phyloP scores from a whole-genome alignment of 805 yeast genomes.

The Candida montana region DNA sequence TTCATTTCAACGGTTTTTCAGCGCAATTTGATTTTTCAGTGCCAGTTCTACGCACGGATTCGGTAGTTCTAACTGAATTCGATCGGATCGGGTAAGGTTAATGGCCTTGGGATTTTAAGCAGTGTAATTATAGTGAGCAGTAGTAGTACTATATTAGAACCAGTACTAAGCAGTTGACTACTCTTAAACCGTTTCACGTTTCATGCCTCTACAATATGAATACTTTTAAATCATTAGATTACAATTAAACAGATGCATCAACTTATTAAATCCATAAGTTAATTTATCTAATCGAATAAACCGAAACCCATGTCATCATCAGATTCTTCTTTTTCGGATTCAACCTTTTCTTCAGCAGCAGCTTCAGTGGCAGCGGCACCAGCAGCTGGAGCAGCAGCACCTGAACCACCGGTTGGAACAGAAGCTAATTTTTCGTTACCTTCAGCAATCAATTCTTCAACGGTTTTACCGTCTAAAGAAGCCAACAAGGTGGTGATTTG shows the following conservation, averaged over 20 bases:
- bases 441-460: slow-evolving; percentile 85
- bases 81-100: slow-evolving; percentile 3
- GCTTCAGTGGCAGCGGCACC: slow-evolving; percentile 69
- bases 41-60: slow-evolving; percentile 11
- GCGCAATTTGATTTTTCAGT: neutral
- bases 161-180: too few species aligned
- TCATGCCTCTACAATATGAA: neutral
- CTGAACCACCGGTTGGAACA: slow-evolving; percentile 98
- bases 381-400: slow-evolving; percentile 71
- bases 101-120: neutral
- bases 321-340: slow-evolving; percentile 61
- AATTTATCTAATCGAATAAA: slow-evolving; percentile 82
- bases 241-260: slow-evolving; percentile 5
- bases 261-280: slow-evolving; percentile 4
- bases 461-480: slow-evolving; percentile 90
- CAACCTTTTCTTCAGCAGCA: slow-evolving; percentile 66
- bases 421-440: slow-evolving; percentile 96
- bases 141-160: too few species aligned
- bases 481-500: slow-evolving; percentile 75
- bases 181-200: too few species aligned
- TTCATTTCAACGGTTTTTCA: neutral
- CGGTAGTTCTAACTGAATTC: too few species aligned
- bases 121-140: too few species aligned
- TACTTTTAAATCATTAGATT: slow-evolving; percentile 13
- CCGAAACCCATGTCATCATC: slow-evolving; percentile 89